Percentiles rank a stretch among this genome's conserved stretches.
Conservation (phyloP, 2,329 filamentous ascomycete species). For the Westerdykella aurantiaca region DNA sequence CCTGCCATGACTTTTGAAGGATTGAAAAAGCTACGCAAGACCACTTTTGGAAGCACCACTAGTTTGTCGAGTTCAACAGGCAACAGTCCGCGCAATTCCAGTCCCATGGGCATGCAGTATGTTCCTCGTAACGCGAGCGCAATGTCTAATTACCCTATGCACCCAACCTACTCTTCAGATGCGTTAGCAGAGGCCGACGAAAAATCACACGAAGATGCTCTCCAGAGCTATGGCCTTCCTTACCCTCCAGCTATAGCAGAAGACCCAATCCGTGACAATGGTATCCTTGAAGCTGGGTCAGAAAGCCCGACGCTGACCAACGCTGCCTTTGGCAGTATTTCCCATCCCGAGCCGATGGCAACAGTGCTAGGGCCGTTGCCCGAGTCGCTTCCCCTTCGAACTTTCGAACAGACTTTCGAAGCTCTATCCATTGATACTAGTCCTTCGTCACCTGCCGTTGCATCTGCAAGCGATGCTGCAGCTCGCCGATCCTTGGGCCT, state of each 20-base stretch:
- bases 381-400: constrained; percentile 17
- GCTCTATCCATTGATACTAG: constrained; percentile 21
- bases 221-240: neutral
- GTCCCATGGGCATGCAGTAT: constrained; percentile 35
- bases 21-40: constrained; percentile 65
- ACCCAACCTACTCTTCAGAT: constrained; percentile 4
- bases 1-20: constrained; percentile 68
- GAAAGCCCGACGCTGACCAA: constrained; percentile 30
- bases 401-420: constrained; percentile 13
- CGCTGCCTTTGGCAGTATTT: constrained; percentile 8
- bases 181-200: too few species aligned
- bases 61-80: constrained; percentile 47
- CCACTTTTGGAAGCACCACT: constrained; percentile 77
- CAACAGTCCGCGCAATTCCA: constrained; percentile 34
- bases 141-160: constrained; percentile 16
- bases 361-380: constrained; percentile 7
- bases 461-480: constrained; percentile 14
- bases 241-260: neutral
- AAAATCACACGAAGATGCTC: neutral
- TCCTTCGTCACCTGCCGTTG: constrained; percentile 18
- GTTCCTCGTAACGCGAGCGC: constrained; percentile 24
- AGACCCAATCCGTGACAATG: neutral
- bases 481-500: constrained; percentile 27
- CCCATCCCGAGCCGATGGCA: constrained; percentile 10
- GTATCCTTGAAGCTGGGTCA: constrained; percentile 7